Percentiles rank a stretch among this genome's conserved stretches.
Conservation (phyloP, 495 filamentous ascomycete species). For the Hypoxylon rickii region DNA sequence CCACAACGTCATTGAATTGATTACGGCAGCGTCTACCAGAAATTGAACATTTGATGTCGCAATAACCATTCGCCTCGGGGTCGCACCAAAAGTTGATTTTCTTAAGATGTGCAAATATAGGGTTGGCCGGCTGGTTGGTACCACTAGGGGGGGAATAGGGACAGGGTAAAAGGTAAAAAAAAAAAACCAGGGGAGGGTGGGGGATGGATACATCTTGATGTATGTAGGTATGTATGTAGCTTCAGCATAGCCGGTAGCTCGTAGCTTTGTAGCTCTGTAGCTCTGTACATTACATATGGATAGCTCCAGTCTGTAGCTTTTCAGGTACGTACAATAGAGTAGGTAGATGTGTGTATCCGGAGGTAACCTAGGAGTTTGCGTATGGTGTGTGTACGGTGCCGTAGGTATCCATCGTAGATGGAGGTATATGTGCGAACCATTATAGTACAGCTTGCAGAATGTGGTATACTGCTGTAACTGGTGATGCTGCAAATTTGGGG, state of each 20-base stretch:
- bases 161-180: conserved; percentile 7
- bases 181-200: background rate
- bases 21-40: conserved; percentile 17
- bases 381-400: background rate
- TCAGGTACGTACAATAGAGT: too few relatives aligned
- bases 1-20: conserved; percentile 14
- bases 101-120: conserved; percentile 56
- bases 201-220: background rate
- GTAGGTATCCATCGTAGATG: background rate
- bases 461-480: background rate
- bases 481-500: conserved; percentile 31
- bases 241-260: too few relatives aligned
- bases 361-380: too few relatives aligned
- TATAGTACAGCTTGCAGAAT: too few relatives aligned
- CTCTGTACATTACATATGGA: too few relatives aligned
- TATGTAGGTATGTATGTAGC: background rate
- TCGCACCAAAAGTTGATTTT: conserved; percentile 39
- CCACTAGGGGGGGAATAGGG: conserved; percentile 14
- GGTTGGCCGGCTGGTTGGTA: conserved; percentile 38
- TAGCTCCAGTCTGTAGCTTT: too few relatives aligned
- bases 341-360: too few relatives aligned
- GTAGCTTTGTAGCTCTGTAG: too few relatives aligned
- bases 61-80: conserved; percentile 24
- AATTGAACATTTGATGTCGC: conserved; percentile 30
- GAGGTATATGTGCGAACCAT: too few relatives aligned